Percentiles rank a stretch among this genome's conserved stretches.
These are phyloP conservation scores for Solanum microdontum DNA, from an alignment of 257 asterid species.

Conservation along the genomic window DNA sequence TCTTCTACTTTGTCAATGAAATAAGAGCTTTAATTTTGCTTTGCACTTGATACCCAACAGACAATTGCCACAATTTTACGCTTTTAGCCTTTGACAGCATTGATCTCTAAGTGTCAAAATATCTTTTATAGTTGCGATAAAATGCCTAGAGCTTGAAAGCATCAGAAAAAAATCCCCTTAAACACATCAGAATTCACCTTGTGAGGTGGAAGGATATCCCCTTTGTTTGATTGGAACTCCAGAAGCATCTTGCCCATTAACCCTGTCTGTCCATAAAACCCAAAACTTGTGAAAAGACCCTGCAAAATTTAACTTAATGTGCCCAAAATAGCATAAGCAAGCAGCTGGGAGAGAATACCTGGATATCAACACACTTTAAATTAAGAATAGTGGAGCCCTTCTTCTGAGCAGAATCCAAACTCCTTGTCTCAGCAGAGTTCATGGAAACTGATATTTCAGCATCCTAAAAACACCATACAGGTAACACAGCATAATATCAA, in stretches of 20 bases:
- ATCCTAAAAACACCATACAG: conserved; percentile 36
- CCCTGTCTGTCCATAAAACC: conserved; percentile 53
- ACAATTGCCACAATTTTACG: neutral
- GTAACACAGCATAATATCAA: neutral
- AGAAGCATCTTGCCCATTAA: conserved; percentile 83
- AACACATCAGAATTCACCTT: conserved; percentile 33
- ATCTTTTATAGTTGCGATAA: neutral
- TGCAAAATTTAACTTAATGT: neutral
- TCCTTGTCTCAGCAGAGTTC: conserved; percentile 71
- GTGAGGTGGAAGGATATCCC: conserved; percentile 92
- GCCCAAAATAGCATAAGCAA: neutral
- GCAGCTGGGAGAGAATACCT: conserved; percentile 29
- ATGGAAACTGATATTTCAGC: conserved; percentile 81
- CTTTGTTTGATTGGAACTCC: conserved; percentile 87
- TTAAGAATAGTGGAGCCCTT: conserved; percentile 80
- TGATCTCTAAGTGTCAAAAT: neutral
- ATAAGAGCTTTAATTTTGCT: neutral
- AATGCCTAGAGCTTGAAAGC: neutral
- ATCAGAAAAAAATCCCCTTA: neutral
- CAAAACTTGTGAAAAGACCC: conserved; percentile 5
- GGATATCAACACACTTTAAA: conserved; percentile 92
- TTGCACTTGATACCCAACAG: neutral
- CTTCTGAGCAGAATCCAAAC: conserved; percentile 80
- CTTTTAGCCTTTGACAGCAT: neutral
- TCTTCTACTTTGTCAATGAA: neutral